Evolutionary conservation across 306 rosid species (phyloP).

Genomic region (Cicer yamashitae): DNA sequence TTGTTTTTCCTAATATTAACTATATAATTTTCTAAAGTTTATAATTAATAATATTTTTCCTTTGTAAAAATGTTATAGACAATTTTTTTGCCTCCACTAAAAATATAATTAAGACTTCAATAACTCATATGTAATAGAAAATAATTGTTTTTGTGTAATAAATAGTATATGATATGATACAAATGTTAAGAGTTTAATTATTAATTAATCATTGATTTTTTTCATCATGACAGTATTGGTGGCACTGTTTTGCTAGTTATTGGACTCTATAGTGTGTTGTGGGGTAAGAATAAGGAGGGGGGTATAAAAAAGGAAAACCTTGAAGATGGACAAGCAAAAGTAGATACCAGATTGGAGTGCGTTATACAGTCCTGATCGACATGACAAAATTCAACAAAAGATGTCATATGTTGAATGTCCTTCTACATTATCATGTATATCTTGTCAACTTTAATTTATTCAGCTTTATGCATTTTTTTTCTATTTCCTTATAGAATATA

Average conservation of each 20-base stretch:
- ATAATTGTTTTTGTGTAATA: no score
- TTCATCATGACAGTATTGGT: constrained; percentile 61
- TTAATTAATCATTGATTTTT: neutral
- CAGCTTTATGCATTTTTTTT: neutral
- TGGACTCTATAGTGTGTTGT: constrained; percentile 82
- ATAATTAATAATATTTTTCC: no score
- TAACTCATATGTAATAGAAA: no score
- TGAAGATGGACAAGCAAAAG: constrained; percentile 51
- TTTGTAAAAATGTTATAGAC: no score
- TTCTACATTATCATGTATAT: constrained; percentile 22
- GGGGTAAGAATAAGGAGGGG: constrained; percentile 83
- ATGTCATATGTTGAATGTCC: constrained; percentile 21
- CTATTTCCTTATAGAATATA: neutral
- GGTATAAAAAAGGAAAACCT: constrained; percentile 17
- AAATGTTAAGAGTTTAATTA: neutral
- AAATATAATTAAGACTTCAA: no score
- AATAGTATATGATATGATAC: neutral
- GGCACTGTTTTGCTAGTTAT: constrained; percentile 72
- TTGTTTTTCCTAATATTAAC: no score
- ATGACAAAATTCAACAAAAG: constrained; percentile 18
- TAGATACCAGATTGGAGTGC: constrained; percentile 58
- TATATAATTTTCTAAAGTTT: no score
- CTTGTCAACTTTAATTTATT: constrained; percentile 23
- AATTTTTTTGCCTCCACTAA: no score
- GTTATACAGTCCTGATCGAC: constrained; percentile 53